Evolutionary conservation across 352 stramenopile species (phyloP).

Genomic region (Pythium monospermum): DNA sequence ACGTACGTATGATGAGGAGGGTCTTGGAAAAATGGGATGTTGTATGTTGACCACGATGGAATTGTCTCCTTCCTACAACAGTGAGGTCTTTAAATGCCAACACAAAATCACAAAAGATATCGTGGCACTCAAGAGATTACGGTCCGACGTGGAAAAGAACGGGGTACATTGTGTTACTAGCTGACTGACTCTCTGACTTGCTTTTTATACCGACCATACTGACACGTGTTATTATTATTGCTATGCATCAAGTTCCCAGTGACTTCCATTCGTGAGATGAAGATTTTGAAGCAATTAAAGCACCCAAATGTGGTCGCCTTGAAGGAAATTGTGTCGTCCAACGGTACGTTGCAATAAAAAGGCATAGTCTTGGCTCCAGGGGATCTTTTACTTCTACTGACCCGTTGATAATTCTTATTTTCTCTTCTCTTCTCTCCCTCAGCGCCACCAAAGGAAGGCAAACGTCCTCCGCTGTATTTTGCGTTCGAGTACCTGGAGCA

Average conservation of each 20-base stretch:
- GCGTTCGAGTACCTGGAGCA: conserved; percentile 87
- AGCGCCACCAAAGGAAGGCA: conserved; percentile 79
- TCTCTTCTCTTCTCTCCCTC: conserved; percentile 1
- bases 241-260: conserved; percentile 79
- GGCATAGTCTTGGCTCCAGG: too few species aligned
- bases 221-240: not conserved
- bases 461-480: conserved; percentile 81
- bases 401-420: not conserved
- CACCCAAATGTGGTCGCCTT: conserved; percentile 95
- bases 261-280: conserved; percentile 97
- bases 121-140: conserved; percentile 81
- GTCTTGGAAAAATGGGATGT: too few species aligned
- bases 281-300: conserved; percentile 94
- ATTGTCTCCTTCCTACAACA: not conserved
- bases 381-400: not conserved
- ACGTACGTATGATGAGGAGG: conserved; percentile 17
- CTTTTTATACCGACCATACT: too few species aligned
- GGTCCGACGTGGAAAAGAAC: conserved; percentile 84
- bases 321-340: conserved; percentile 93
- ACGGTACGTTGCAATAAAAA: conserved; percentile 30
- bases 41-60: not conserved
- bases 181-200: too few species aligned
- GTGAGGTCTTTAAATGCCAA: conserved; percentile 86
- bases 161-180: conserved; percentile 45
- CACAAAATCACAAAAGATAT: conserved; percentile 86